Evolutionary conservation across 805 yeast genomes (phyloP).

Genomic region (Cyberlindnera japonica): DNA sequence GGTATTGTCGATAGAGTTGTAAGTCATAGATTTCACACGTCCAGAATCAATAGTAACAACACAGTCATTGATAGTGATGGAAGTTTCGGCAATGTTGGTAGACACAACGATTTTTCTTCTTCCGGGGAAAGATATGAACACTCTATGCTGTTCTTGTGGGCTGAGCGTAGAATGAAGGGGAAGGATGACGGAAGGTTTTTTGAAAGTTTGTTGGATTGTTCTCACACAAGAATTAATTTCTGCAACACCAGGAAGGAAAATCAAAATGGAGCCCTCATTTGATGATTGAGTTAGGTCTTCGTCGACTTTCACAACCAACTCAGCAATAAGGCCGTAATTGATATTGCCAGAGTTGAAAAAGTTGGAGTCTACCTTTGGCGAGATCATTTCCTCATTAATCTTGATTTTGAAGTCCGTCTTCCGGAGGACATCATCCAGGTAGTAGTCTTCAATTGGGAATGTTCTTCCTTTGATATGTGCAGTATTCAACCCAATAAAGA

Average conservation of each 20-base stretch:
- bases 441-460: conserved; percentile 79
- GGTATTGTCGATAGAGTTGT: conserved; percentile 63
- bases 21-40: conserved; percentile 71
- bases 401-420: conserved; percentile 54
- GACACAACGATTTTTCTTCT: conserved; percentile 82
- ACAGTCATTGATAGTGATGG: conserved; percentile 93
- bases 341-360: conserved; percentile 65
- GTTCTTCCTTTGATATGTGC: conserved; percentile 91
- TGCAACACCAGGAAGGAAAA: conserved; percentile 87
- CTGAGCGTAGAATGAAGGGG: conserved; percentile 89
- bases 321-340: conserved; percentile 68
- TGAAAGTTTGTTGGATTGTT: conserved; percentile 29
- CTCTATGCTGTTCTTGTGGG: conserved; percentile 76
- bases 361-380: conserved; percentile 60
- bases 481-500: conserved; percentile 59
- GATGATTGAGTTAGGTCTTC: conserved; percentile 36
- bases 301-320: conserved; percentile 54
- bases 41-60: conserved; percentile 91
- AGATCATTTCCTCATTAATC: conserved; percentile 38
- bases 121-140: conserved; percentile 53
- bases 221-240: conserved; percentile 71
- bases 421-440: conserved; percentile 62
- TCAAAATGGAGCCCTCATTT: conserved; percentile 68
- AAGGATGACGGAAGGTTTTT: conserved; percentile 38
- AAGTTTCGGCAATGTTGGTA: conserved; percentile 94